Evolutionary conservation across 257 asterid species (phyloP).

Genomic region (Primulina eburnea): DNA sequence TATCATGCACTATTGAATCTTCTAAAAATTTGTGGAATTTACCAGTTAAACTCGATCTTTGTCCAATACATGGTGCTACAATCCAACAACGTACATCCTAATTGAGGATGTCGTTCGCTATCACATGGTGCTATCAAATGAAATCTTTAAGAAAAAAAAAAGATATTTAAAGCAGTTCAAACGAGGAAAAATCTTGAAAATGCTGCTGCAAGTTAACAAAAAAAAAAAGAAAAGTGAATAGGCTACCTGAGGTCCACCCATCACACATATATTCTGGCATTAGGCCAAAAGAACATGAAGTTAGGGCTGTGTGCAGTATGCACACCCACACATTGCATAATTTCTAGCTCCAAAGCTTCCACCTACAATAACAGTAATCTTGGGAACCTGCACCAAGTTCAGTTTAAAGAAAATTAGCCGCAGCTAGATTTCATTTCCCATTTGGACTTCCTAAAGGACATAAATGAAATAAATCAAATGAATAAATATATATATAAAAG

Average conservation of each 20-base stretch:
- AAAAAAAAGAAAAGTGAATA: background rate
- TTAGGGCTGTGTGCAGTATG: conserved; percentile 89
- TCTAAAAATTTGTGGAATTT: too few species aligned
- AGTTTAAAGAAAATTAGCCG: conserved; percentile 17
- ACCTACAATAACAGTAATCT: conserved; percentile 77
- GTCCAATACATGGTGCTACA: background rate
- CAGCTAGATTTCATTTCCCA: background rate
- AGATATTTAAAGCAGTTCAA: too few species aligned
- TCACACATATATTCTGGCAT: conserved; percentile 91
- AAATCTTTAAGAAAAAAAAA: background rate
- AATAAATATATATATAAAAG: background rate
- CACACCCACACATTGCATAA: conserved; percentile 99
- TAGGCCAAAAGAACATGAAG: conserved; percentile 96
- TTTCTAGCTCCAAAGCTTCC: conserved; percentile 99
- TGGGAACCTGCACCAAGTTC: conserved; percentile 64
- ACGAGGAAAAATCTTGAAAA: background rate
- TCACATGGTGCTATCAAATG: background rate
- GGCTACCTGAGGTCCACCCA: conserved; percentile 98
- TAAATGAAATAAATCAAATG: background rate
- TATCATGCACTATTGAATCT: background rate
- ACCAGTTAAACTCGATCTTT: background rate
- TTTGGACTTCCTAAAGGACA: conserved; percentile 2
- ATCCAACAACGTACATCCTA: background rate
- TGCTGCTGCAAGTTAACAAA: background rate
- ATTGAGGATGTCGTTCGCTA: background rate